A percentile compares a stretch with the other conserved stretches of the same genome.
Evolutionary conservation across 805 yeast genomes (phyloP).

Genomic region (Wickerhamomyces subpelliculosus): DNA sequence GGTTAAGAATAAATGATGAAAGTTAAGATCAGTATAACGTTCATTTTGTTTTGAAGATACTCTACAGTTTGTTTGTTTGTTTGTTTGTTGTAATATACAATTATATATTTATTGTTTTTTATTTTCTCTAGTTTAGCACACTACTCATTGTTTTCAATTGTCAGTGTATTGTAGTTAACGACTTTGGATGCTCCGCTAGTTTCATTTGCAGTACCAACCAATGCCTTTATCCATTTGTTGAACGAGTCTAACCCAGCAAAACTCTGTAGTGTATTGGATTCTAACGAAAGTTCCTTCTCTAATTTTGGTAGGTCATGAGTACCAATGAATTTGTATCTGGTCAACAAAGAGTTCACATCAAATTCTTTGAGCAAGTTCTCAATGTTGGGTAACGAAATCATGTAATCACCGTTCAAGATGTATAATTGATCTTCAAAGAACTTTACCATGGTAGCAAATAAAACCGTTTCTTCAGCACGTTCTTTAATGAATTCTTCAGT

Average conservation of each 20-base stretch:
- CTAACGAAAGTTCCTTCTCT: constrained; percentile 15
- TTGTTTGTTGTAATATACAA: neutral
- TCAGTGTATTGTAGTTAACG: constrained; percentile 30
- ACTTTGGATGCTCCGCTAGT: constrained; percentile 26
- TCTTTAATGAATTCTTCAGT: constrained; percentile 35
- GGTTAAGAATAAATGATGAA: constrained; percentile 47
- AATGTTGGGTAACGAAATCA: constrained; percentile 25
- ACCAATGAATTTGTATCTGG: constrained; percentile 18
- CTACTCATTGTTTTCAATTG: constrained; percentile 18
- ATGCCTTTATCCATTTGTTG: constrained; percentile 24
- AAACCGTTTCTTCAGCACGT: constrained; percentile 32
- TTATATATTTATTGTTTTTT: constrained; percentile 8
- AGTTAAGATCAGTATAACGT: constrained; percentile 1
- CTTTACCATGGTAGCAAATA: constrained; percentile 38
- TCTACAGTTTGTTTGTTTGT: constrained; percentile 9
- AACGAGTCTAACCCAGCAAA: constrained; percentile 14
- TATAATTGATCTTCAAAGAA: constrained; percentile 29
- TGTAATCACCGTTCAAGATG: constrained; percentile 13
- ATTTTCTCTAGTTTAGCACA: constrained; percentile 14
- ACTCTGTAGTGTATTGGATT: constrained; percentile 16
- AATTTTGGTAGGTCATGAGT: constrained; percentile 17
- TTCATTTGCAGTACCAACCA: constrained; percentile 31
- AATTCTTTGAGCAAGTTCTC: constrained; percentile 7
- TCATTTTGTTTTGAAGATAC: neutral
- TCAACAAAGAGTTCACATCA: constrained; percentile 11